These are phyloP conservation scores for Suhomyces atakaporum DNA, from an alignment of 1,139 yeast genomes.

Conservation along the genomic window DNA sequence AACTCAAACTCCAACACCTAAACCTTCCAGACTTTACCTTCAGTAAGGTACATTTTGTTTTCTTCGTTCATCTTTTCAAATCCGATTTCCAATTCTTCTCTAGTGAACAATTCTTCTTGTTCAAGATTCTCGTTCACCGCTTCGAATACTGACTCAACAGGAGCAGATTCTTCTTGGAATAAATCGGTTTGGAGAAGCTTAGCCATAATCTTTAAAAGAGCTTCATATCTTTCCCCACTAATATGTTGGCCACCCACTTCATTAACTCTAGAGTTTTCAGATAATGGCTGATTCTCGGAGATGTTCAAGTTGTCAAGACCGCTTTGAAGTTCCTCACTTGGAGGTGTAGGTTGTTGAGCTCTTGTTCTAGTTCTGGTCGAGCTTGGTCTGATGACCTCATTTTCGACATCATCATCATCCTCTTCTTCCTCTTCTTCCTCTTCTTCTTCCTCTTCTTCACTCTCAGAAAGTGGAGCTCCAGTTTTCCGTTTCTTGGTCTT, in stretches of 20 bases:
- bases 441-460: slow-evolving; percentile 22
- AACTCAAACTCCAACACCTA: too few relatives aligned
- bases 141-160: slow-evolving; percentile 44
- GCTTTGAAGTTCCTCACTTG: slow-evolving; percentile 24
- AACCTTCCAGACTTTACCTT: slow-evolving; percentile 63
- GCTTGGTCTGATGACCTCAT: slow-evolving; percentile 18
- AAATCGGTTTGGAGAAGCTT: slow-evolving; percentile 47
- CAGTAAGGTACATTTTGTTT: slow-evolving; percentile 61
- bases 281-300: slow-evolving; percentile 27
- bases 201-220: slow-evolving; percentile 49
- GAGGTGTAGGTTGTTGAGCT: slow-evolving; percentile 9
- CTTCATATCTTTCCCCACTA: slow-evolving; percentile 51
- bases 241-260: slow-evolving; percentile 27
- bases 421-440: slow-evolving; percentile 9
- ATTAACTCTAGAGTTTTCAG: slow-evolving; percentile 24
- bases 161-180: slow-evolving; percentile 51
- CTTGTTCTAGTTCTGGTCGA: slow-evolving; percentile 11
- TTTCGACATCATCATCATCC: slow-evolving; percentile 8
- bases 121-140: slow-evolving; percentile 54
- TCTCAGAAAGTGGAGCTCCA: slow-evolving; percentile 25
- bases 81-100: slow-evolving; percentile 56
- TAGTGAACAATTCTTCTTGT: slow-evolving; percentile 61
- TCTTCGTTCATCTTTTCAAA: slow-evolving; percentile 53
- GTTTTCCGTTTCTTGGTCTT: slow-evolving; percentile 37
- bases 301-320: slow-evolving; percentile 30